Base-by-base conservation (phyloP, 805 yeast species). In the Maudiozyma bulderi region DNA sequence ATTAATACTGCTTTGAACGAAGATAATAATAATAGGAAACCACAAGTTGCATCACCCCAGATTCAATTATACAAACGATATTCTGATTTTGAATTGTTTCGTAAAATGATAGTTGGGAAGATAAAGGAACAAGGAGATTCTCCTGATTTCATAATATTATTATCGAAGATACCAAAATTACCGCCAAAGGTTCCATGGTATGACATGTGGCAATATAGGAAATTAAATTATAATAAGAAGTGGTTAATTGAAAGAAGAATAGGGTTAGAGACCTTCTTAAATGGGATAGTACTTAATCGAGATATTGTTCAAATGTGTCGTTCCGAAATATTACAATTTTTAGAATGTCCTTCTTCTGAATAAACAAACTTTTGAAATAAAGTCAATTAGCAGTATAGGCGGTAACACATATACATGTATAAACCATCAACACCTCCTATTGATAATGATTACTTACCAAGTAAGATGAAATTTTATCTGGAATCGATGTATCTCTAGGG, bases 201-300 rank as follows among this genome's bases (percentile, higher is more conserved):
- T 47, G 55, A 59, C 28, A 40, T 56, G 10, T 59, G 65, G 62
- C 48, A 57, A n/a, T 59, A 61, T 42, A 55, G 56, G n/a, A 57
- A 59, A 7, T 53, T 52, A 11, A 64, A 74, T 50, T 64, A 72
- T 57, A 60, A 71, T 43, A 64, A 57, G 40, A 59, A 54, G 20
- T 80, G 84, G 77, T 59, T 81, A 8, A 81, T 77, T 50, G 68
- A 68, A 13, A 61, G 87, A 42, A 64, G 84, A 15, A 72, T 70
- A 50, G 82, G 83, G 0, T 61, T 81, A 26, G 86, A 81, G 56
- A 76, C 75, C 72, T 81, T 82, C 65, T 58, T 81, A 57, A 76
- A 76, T 55, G 73, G 73, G 41, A 73, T 79, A 5, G 61, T 81
- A 11, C 64, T 80, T 55, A 76, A 80, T 54, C 52, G 51, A 28